Percentiles rank a stretch among this genome's conserved stretches.
These are phyloP conservation scores for Xylariales sp. DNA, from an alignment of 2,329 filamentous ascomycete species.

Conservation along the genomic window DNA sequence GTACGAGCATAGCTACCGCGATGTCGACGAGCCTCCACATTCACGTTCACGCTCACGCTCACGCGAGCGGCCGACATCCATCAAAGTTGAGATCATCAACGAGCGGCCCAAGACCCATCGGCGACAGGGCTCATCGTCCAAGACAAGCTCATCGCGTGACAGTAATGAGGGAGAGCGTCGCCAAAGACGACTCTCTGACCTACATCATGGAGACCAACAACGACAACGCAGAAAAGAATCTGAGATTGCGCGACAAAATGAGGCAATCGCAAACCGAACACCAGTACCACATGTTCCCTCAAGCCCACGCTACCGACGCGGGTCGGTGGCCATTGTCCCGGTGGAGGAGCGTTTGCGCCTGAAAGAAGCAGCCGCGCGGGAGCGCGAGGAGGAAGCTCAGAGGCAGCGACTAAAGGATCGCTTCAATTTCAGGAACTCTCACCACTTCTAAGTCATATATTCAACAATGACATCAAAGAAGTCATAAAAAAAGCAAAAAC, in stretches of 20 bases:
- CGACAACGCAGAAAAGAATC: slow-evolving; percentile 46
- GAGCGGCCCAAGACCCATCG: slow-evolving; percentile 49
- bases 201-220: slow-evolving; percentile 46
- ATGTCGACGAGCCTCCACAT: slow-evolving; percentile 38
- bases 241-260: slow-evolving; percentile 57
- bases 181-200: slow-evolving; percentile 44
- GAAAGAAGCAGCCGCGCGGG: slow-evolving; percentile 42
- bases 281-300: slow-evolving; percentile 42
- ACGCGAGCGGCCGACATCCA: slow-evolving; percentile 42
- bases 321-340: slow-evolving; percentile 50
- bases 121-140: slow-evolving; percentile 50
- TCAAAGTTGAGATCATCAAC: slow-evolving; percentile 55
- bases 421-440: slow-evolving; percentile 44
- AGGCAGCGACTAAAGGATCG: slow-evolving; percentile 55
- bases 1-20: slow-evolving; percentile 40
- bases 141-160: slow-evolving; percentile 47
- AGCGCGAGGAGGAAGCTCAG: slow-evolving; percentile 54
- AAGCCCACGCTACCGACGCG: slow-evolving; percentile 47
- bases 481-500: background rate
- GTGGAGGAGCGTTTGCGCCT: slow-evolving; percentile 27
- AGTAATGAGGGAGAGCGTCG: slow-evolving; percentile 44
- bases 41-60: slow-evolving; percentile 37
- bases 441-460: slow-evolving; percentile 14
- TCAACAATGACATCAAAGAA: slow-evolving; percentile 19
- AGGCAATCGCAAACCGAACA: slow-evolving; percentile 55